Evolutionary conservation across 768 basidiomycete genomes (phyloP), one percentile per base, ranked within the genome.

Genomic region (Artomyces pyxidatus): DNA sequence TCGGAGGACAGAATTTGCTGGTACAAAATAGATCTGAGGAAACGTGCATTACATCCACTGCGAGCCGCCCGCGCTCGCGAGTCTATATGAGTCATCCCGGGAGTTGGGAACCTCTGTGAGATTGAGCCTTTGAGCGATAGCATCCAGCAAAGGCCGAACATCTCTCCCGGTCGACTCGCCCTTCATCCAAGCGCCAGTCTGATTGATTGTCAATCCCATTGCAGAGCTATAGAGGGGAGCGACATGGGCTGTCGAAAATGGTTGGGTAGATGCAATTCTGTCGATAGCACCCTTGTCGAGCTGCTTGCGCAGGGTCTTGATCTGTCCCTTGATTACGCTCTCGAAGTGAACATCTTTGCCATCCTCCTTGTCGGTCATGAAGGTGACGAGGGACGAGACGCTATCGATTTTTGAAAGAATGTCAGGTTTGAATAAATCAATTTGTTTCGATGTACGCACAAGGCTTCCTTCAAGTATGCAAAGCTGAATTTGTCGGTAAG

Each of bases 401-500:
- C 88, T 89, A 47, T 28, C 30, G 23, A 37, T 23, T 32, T 41
- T 12, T 37, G 25, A 12, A 4, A 17, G 11, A 47, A 35, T 17
- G 11, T n/a, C 17, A 5, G n/a, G 45, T 23, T 52, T 16, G 21
- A 48, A n/a, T 6, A 29, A 9, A 30, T 17, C 26, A 42, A 46
- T 12, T 26, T 21, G 43, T 37, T 45, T 26, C 39, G 30, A 30
- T 25, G 16, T 23, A 72, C 86, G 52, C 61, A 92, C 89, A 92
- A 92, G 3, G 80, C 87, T 65, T 92, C 90, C 63, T 94, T 92
- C 58, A 93, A 69, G 64, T 89, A 92, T 0, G 90, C 88, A 62
- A 92, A 92, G 56, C 83, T 87, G 69, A 92, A 92, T 26, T 71
- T 68, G 27, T 74, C 68, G 0, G 88, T 91, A 50, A 65, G 45